phyloP scores from a whole-genome alignment of 192 early-diverging fungal genomes.

The Lobulomyces angularis region DNA sequence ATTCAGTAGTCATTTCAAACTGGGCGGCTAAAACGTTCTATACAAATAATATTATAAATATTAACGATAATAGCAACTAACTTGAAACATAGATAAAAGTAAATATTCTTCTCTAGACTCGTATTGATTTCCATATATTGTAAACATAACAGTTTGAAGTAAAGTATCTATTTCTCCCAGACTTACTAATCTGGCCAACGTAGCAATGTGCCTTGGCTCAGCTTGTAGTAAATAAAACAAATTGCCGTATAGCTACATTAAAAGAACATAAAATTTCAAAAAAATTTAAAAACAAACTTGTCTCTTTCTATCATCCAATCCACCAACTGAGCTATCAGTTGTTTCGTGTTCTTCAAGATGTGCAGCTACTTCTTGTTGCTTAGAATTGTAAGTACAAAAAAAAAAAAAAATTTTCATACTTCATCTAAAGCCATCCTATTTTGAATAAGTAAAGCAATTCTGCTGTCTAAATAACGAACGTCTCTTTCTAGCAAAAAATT shows the following conservation, averaged over 20 bases:
- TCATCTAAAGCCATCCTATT: constrained; percentile 87
- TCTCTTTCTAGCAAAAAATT: constrained; percentile 90
- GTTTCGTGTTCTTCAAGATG: constrained; percentile 54
- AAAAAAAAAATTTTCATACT: constrained; percentile 24
- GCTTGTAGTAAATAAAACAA: constrained; percentile 85
- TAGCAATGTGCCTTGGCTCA: constrained; percentile 83
- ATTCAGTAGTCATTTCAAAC: constrained; percentile 84
- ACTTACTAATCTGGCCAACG: constrained; percentile 67
- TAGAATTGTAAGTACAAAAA: constrained; percentile 8
- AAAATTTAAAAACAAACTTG: constrained; percentile 3
- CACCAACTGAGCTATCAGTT: constrained; percentile 40
- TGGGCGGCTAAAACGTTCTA: constrained; percentile 77
- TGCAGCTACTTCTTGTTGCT: constrained; percentile 65
- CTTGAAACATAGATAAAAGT: constrained; percentile 90
- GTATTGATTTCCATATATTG: constrained; percentile 91
- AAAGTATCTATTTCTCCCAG: constrained; percentile 86
- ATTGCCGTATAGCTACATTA: constrained; percentile 71
- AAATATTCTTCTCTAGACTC: constrained; percentile 92
- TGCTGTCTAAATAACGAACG: constrained; percentile 79
- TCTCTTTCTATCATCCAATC: constrained; percentile 64
- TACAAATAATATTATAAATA: constrained; percentile 1
- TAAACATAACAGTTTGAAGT: constrained; percentile 92
- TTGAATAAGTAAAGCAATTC: constrained; percentile 85
- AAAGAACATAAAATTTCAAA: background rate
- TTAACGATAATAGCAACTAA: constrained; percentile 12